These are phyloP conservation scores for Fusarium foetens DNA, from an alignment of 2,329 filamentous ascomycete species.

Conservation along the genomic window DNA sequence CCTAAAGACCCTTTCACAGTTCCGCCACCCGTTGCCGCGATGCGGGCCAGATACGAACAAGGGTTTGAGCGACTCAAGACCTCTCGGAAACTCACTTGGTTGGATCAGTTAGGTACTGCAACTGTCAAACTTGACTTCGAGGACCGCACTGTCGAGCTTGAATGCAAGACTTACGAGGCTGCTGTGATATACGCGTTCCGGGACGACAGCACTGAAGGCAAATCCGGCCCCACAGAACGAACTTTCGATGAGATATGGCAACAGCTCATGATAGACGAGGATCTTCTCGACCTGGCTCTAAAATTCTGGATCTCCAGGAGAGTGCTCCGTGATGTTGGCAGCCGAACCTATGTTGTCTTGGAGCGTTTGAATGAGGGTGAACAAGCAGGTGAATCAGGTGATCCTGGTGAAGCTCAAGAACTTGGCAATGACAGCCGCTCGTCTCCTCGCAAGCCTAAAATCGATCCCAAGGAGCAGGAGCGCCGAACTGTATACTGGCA, in stretches of 20 bases:
- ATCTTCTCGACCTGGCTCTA: slow-evolving; percentile 74
- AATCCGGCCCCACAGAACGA: slow-evolving; percentile 51
- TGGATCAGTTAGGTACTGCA: slow-evolving; percentile 82
- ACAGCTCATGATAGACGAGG: slow-evolving; percentile 76
- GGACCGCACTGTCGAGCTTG: slow-evolving; percentile 78
- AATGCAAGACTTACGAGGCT: slow-evolving; percentile 86
- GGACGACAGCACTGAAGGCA: slow-evolving; percentile 52
- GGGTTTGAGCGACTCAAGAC: slow-evolving; percentile 85
- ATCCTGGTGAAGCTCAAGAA: slow-evolving; percentile 41
- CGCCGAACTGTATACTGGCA: slow-evolving; percentile 80
- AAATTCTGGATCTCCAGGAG: slow-evolving; percentile 77
- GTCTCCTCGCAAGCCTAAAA: slow-evolving; percentile 62
- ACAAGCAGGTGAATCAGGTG: slow-evolving; percentile 46
- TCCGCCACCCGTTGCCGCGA: slow-evolving; percentile 65
- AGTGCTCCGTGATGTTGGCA: slow-evolving; percentile 67
- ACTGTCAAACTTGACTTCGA: slow-evolving; percentile 83
- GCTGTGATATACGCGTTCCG: slow-evolving; percentile 88
- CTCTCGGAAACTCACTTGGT: slow-evolving; percentile 87
- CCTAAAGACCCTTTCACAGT: slow-evolving; percentile 75
- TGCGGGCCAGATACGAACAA: slow-evolving; percentile 76
- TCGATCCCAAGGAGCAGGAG: slow-evolving; percentile 72
- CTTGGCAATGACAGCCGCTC: slow-evolving; percentile 46
- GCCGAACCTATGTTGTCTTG: slow-evolving; percentile 72
- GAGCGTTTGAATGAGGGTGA: slow-evolving; percentile 65
- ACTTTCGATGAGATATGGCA: slow-evolving; percentile 65